Evolutionary conservation across 768 basidiomycete species (phyloP).

Genomic region (Royoungia palumana): DNA sequence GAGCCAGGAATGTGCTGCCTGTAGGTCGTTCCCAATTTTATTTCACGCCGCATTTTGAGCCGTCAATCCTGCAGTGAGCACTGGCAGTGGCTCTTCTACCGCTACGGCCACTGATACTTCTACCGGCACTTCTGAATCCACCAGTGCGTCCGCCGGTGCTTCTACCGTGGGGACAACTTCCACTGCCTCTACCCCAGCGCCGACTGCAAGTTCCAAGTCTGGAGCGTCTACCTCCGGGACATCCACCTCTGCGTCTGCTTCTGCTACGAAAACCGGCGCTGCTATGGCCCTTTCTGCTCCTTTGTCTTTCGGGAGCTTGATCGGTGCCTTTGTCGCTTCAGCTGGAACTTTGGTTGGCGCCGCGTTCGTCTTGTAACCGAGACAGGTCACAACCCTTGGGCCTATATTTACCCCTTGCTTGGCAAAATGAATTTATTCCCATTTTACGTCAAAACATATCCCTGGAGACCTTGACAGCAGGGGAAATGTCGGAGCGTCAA

Average conservation of each 20-base stretch:
- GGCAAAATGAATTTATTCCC: neutral
- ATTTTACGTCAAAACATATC: too few relatives aligned
- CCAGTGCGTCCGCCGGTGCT: too few relatives aligned
- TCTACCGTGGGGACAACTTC: too few relatives aligned
- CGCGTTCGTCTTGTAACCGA: slow-evolving; percentile 19
- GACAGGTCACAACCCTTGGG: neutral
- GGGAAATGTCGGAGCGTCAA: too few relatives aligned
- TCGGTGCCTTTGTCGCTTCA: slow-evolving; percentile 25
- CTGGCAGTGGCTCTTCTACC: neutral
- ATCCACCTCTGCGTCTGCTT: neutral
- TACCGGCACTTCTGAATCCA: neutral
- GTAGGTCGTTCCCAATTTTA: slow-evolving; percentile 6
- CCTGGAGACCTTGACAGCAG: too few relatives aligned
- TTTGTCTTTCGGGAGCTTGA: slow-evolving; percentile 13
- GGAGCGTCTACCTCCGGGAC: too few relatives aligned
- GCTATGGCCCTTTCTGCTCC: slow-evolving; percentile 17
- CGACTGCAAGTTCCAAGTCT: neutral
- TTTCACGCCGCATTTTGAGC: neutral
- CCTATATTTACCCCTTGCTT: neutral
- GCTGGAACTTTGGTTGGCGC: slow-evolving; percentile 27
- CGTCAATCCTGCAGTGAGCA: neutral
- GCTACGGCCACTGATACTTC: neutral
- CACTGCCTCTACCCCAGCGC: neutral
- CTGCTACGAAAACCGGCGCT: slow-evolving; percentile 8
- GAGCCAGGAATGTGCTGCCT: slow-evolving; percentile 27